A percentile compares a stretch with the other conserved stretches of the same genome.
Evolutionary conservation across 2,329 filamentous ascomycete species (phyloP).

Genomic region (Talaromyces sp.): DNA sequence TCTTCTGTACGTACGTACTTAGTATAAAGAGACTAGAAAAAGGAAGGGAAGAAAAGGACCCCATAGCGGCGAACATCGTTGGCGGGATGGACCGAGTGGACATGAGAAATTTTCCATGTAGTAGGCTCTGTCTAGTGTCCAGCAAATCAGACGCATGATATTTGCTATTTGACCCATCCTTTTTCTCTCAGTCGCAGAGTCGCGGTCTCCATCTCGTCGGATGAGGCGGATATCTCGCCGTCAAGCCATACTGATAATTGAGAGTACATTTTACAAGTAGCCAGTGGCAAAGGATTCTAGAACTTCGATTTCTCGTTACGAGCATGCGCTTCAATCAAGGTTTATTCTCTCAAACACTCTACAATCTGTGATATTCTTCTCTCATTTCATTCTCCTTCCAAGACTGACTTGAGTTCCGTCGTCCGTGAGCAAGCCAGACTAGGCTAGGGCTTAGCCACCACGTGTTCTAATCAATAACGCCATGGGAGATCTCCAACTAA

Average conservation of each 20-base stretch:
- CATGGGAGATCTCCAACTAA: background rate
- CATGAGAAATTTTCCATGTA: background rate
- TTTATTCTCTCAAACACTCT: background rate
- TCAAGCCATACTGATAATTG: background rate
- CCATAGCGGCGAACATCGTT: slow-evolving; percentile 5
- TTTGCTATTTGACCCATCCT: background rate
- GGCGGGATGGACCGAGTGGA: background rate
- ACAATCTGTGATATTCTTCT: too few relatives aligned
- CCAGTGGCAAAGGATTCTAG: slow-evolving; percentile 1
- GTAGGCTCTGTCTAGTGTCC: background rate
- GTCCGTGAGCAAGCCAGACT: background rate
- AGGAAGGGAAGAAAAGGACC: background rate
- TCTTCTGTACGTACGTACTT: too few relatives aligned
- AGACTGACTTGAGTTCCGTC: too few relatives aligned
- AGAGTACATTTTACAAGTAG: too few relatives aligned
- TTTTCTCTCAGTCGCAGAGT: background rate
- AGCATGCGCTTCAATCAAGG: background rate
- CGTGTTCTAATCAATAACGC: background rate
- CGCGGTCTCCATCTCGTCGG: background rate
- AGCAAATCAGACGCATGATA: background rate
- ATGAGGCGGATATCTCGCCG: background rate
- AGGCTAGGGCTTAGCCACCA: slow-evolving; percentile 4
- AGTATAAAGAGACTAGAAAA: background rate
- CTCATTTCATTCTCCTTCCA: background rate
- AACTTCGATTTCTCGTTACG: background rate